Conservation (phyloP, 148 eudicot species). For the Amaranthus cruentus region DNA sequence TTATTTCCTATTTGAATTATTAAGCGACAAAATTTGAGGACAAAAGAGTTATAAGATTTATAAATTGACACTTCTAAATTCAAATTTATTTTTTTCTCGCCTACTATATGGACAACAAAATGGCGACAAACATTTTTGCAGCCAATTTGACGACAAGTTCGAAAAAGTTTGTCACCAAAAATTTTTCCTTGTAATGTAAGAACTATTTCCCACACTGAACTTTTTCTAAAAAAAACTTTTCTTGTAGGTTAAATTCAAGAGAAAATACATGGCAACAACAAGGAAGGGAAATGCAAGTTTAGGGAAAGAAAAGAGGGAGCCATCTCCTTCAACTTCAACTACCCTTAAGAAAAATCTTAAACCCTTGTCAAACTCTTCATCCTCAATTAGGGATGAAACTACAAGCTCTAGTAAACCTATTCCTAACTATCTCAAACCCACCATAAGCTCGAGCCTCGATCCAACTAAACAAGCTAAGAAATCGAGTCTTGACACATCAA, state of each 20-base stretch:
- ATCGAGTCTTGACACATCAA: slow-evolving; percentile 10
- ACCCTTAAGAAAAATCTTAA: slow-evolving; percentile 17
- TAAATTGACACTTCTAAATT: too few species aligned
- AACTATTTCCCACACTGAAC: not conserved
- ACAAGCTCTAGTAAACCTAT: slow-evolving; percentile 27
- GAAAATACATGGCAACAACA: slow-evolving; percentile 44
- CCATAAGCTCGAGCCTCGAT: slow-evolving; percentile 37
- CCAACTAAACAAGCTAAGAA: slow-evolving; percentile 23
- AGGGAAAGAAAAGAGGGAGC: slow-evolving; percentile 42
- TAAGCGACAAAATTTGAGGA: too few species aligned
- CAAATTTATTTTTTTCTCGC: too few species aligned
- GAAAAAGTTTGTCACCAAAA: too few species aligned
- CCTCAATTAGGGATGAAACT: slow-evolving; percentile 9
- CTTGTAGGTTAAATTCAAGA: slow-evolving; percentile 11
- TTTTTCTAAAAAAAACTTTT: not conserved
- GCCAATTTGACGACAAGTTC: too few species aligned
- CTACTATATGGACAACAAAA: too few species aligned
- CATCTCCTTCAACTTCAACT: slow-evolving; percentile 33
- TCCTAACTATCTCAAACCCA: slow-evolving; percentile 57
- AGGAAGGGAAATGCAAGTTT: slow-evolving; percentile 25
- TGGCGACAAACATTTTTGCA: too few species aligned
- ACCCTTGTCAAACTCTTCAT: slow-evolving; percentile 12
- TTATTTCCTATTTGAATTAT: too few species aligned
- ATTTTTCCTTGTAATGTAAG: too few species aligned
- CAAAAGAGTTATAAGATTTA: too few species aligned